A percentile compares a stretch with the other conserved stretches of the same genome.
Evolutionary conservation across 2,329 filamentous ascomycete species (phyloP).

Genomic region (Neodidymelliopsis sp.): DNA sequence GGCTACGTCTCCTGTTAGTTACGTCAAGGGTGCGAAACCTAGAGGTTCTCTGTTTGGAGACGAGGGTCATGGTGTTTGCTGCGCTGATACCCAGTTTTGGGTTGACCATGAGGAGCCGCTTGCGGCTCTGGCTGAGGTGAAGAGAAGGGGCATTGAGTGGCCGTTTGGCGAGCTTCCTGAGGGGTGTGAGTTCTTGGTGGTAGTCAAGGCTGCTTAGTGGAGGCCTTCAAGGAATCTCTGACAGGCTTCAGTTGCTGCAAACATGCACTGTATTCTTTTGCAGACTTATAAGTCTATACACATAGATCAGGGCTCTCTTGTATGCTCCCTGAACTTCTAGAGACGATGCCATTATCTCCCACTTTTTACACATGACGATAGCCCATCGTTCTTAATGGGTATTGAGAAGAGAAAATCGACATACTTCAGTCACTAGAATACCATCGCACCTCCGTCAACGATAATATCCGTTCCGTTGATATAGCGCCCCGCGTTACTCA

Average conservation of each 20-base stretch:
- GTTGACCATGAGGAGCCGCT: neutral
- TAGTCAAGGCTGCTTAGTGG: no score
- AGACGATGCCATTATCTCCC: neutral
- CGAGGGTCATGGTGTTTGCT: neutral
- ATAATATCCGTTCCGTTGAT: slow-evolving; percentile 73
- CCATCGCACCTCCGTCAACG: slow-evolving; percentile 63
- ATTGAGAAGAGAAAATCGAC: no score
- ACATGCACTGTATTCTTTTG: no score
- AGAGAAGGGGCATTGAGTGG: neutral
- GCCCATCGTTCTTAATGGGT: neutral
- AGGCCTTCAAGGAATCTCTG: no score
- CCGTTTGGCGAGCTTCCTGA: neutral
- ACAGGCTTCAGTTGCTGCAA: no score
- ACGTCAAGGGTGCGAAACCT: neutral
- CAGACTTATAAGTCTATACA: no score
- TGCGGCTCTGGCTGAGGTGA: neutral
- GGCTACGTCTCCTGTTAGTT: neutral
- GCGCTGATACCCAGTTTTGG: slow-evolving; percentile 1
- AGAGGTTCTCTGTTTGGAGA: neutral
- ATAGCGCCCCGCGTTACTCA: slow-evolving; percentile 69
- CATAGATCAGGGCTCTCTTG: no score
- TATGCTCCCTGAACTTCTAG: no score
- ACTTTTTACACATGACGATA: neutral
- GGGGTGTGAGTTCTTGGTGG: neutral
- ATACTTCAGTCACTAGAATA: no score